A percentile compares a stretch with the other conserved stretches of the same genome.
Evolutionary conservation across 2,329 filamentous ascomycete genomes (phyloP).

Genomic region (Alternaria sp.): DNA sequence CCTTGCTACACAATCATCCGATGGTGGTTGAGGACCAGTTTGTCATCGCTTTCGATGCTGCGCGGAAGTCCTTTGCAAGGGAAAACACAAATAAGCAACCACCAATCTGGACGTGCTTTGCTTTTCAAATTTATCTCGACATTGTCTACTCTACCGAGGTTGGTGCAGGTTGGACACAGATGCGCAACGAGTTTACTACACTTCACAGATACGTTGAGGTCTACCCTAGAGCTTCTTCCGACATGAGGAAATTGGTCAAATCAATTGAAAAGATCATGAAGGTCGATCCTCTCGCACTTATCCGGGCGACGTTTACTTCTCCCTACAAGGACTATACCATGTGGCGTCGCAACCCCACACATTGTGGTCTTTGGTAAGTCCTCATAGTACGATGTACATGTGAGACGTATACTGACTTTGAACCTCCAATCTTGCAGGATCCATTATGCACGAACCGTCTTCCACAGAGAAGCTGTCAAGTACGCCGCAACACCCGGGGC

Average conservation of each 20-base stretch:
- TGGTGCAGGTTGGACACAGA: neutral
- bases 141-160: neutral
- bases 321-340: neutral
- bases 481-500: neutral
- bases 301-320: accelerated
- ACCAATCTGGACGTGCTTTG: neutral
- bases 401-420: neutral
- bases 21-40: neutral
- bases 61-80: neutral
- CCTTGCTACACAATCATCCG: neutral
- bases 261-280: neutral
- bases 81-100: neutral
- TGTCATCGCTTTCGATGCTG: neutral
- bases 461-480: neutral
- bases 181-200: neutral
- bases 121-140: neutral
- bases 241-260: neutral
- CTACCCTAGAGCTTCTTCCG: neutral
- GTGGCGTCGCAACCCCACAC: neutral
- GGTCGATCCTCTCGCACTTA: neutral
- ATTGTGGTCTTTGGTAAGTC: neutral
- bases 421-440: accelerated
- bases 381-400: accelerated
- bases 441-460: neutral
- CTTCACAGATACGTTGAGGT: neutral